Conservation (phyloP, 805 yeast genomes). For the Yarrowia sp. region DNA sequence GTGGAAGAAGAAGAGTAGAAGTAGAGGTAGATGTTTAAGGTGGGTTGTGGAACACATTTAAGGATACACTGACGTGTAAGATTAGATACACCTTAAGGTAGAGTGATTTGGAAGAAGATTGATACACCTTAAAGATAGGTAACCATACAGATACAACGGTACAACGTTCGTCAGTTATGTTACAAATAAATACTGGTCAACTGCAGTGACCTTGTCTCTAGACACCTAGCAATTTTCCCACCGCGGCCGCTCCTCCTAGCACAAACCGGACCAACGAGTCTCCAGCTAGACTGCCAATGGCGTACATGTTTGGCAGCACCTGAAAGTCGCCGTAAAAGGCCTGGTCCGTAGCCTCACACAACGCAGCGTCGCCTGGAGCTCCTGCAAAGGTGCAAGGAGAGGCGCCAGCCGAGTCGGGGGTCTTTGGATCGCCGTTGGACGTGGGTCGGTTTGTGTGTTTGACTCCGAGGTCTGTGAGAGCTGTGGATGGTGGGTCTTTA, state of each 20-base stretch:
- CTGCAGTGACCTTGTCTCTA: background rate
- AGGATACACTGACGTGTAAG: no score
- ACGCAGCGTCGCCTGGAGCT: background rate
- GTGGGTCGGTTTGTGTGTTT: background rate
- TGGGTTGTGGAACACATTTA: no score
- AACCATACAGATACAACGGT: no score
- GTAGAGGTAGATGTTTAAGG: no score
- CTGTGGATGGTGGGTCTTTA: background rate
- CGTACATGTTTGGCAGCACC: conserved; percentile 31
- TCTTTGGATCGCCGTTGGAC: background rate
- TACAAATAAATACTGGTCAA: background rate
- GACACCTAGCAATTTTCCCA: conserved; percentile 35
- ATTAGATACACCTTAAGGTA: no score
- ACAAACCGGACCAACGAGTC: conserved; percentile 37
- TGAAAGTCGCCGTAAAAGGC: conserved; percentile 26
- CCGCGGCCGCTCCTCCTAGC: conserved; percentile 34
- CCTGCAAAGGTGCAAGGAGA: background rate
- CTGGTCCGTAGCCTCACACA: background rate
- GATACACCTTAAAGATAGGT: no score
- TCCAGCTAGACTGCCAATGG: conserved; percentile 37
- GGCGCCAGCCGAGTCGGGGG: conserved; percentile 25
- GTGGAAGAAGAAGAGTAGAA: background rate
- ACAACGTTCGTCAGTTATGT: conserved; percentile 7
- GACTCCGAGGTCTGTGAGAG: background rate
- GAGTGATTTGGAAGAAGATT: no score